Conservation (phyloP, 2,329 filamentous ascomycete species). For the Ophiobolus disseminans region DNA sequence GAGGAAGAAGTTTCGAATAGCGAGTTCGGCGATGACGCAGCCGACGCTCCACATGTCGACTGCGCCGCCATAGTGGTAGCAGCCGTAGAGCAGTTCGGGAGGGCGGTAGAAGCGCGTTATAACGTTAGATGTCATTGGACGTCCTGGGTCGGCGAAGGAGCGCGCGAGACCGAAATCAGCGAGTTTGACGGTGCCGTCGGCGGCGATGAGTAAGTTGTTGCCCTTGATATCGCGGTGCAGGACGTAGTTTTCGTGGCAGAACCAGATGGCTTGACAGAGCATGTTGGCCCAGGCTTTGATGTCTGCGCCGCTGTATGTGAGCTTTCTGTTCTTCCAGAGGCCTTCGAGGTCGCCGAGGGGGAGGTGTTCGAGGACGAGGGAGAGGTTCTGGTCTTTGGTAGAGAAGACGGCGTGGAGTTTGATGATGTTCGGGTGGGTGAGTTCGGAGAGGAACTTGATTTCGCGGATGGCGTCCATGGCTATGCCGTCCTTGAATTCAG, state of each 20-base stretch:
- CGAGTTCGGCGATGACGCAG: slow-evolving; percentile 89
- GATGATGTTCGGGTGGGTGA: slow-evolving; percentile 95
- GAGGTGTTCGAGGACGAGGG: slow-evolving; percentile 91
- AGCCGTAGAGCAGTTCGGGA: slow-evolving; percentile 90
- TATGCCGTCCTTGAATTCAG: slow-evolving; percentile 88
- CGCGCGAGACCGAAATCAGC: slow-evolving; percentile 97
- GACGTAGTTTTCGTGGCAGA: slow-evolving; percentile 93
- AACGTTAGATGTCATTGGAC: slow-evolving; percentile 89
- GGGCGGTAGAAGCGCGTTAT: slow-evolving; percentile 98
- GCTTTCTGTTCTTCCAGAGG: slow-evolving; percentile 77
- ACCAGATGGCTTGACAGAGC: slow-evolving; percentile 91
- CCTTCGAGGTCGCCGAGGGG: slow-evolving; percentile 94
- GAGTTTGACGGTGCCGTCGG: slow-evolving; percentile 91
- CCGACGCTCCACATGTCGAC: slow-evolving; percentile 96
- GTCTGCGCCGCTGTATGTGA: slow-evolving; percentile 85
- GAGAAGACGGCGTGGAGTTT: slow-evolving; percentile 90
- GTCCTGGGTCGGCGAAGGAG: slow-evolving; percentile 85
- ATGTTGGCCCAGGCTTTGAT: slow-evolving; percentile 99
- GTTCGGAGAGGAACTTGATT: slow-evolving; percentile 92
- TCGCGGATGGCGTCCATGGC: slow-evolving; percentile 94
- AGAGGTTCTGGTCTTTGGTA: slow-evolving; percentile 95
- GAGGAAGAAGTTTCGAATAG: slow-evolving; percentile 82
- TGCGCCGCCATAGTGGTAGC: slow-evolving; percentile 84
- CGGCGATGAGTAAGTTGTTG: slow-evolving; percentile 94
- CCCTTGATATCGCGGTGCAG: slow-evolving; percentile 98